Conservation (phyloP, 805 yeast genomes). For the Lachancea meyersii region DNA sequence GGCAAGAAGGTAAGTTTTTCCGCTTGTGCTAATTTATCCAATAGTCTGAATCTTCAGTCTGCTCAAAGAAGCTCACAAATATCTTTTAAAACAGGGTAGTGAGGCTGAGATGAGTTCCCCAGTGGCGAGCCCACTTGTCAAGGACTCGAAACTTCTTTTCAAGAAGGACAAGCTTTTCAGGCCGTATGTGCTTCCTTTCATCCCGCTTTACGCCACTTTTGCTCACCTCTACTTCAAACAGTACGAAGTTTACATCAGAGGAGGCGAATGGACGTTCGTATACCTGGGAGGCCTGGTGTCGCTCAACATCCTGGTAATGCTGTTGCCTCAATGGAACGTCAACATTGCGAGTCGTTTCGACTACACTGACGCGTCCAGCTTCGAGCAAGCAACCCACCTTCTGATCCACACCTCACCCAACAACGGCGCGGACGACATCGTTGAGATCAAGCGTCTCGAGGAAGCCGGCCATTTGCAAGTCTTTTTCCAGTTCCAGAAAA, state of each 20-base stretch:
- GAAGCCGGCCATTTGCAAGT: slow-evolving; percentile 56
- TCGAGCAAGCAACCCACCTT: slow-evolving; percentile 64
- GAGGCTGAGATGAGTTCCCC: slow-evolving; percentile 23
- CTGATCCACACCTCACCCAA: slow-evolving; percentile 78
- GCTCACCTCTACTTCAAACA: slow-evolving; percentile 54
- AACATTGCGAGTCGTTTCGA: slow-evolving; percentile 64
- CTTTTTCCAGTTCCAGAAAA: slow-evolving; percentile 83
- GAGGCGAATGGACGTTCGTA: slow-evolving; percentile 94
- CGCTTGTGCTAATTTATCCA: no score
- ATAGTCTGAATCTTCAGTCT: no score
- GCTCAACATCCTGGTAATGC: slow-evolving; percentile 67
- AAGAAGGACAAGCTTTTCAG: slow-evolving; percentile 55
- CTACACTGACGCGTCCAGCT: slow-evolving; percentile 45
- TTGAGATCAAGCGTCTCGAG: slow-evolving; percentile 47
- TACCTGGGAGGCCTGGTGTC: slow-evolving; percentile 70
- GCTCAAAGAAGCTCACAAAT: not conserved
- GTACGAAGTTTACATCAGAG: slow-evolving; percentile 78
- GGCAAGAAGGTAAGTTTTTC: no score
- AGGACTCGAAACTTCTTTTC: slow-evolving; percentile 65
- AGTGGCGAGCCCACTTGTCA: slow-evolving; percentile 68
- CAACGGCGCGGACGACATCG: slow-evolving; percentile 79
- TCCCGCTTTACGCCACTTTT: slow-evolving; percentile 70
- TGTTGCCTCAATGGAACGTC: slow-evolving; percentile 93
- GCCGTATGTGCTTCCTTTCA: slow-evolving; percentile 80
- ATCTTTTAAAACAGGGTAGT: not conserved